Conservation (phyloP, 1,284 basidiomycete genomes). For the Fomitopsis betulina region DNA sequence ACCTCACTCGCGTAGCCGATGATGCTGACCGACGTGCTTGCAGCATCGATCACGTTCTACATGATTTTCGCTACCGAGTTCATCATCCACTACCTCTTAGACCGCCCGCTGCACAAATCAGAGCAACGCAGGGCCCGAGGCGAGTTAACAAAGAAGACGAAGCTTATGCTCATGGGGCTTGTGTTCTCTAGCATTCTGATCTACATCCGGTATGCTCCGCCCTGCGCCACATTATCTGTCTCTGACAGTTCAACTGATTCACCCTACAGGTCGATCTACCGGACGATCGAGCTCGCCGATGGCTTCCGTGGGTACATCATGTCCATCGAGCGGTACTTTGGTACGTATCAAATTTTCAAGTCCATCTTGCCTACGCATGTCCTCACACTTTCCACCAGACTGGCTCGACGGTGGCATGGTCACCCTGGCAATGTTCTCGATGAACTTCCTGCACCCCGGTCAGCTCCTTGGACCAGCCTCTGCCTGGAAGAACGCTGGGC, state of each 20-base stretch:
- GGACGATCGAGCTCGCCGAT: slow-evolving; percentile 39
- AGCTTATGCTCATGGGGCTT: too few relatives aligned
- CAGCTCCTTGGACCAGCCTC: slow-evolving; percentile 17
- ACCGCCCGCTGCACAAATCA: too few relatives aligned
- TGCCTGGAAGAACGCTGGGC: too few relatives aligned
- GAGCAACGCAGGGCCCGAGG: too few relatives aligned
- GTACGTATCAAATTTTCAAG: slow-evolving; percentile 25
- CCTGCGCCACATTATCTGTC: too few relatives aligned
- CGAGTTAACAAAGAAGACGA: too few relatives aligned
- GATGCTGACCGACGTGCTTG: neutral
- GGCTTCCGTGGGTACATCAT: slow-evolving; percentile 54
- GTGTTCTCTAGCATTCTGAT: too few relatives aligned
- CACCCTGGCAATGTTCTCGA: slow-evolving; percentile 46
- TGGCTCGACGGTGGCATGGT: slow-evolving; percentile 62
- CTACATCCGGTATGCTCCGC: slow-evolving; percentile 7
- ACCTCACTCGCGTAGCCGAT: too few relatives aligned
- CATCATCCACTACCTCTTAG: slow-evolving; percentile 35
- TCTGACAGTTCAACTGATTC: too few relatives aligned
- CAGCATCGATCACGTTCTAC: slow-evolving; percentile 41
- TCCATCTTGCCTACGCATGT: too few relatives aligned
- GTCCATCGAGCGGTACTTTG: slow-evolving; percentile 50
- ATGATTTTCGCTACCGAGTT: slow-evolving; percentile 41
- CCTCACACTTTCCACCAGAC: slow-evolving; percentile 32
- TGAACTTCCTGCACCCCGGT: slow-evolving; percentile 56
- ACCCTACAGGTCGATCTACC: too few relatives aligned